phyloP scores from a whole-genome alignment of 176 grass and related monocot genomes.

The Alloteropsis semialata region DNA sequence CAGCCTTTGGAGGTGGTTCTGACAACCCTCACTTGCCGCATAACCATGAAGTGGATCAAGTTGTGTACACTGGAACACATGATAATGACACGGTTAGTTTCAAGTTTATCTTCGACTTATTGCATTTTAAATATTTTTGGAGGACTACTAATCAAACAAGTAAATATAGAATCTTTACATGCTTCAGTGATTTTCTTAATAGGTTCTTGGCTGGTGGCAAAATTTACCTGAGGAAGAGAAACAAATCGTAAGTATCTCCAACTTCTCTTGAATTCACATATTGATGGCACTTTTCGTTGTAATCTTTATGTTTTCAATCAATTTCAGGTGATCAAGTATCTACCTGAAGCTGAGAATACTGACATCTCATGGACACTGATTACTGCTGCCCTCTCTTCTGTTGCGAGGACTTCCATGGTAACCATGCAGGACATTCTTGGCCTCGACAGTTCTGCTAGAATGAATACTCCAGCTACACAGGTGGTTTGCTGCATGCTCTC shows the following conservation, averaged over 20 bases:
- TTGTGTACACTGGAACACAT: conserved; percentile 97
- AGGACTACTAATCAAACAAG: not conserved
- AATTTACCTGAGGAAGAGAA: conserved; percentile 70
- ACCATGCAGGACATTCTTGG: conserved; percentile 78
- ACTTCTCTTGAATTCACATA: not conserved
- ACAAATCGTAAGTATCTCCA: conserved; percentile 45
- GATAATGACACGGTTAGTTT: conserved; percentile 89
- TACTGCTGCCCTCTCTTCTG: conserved; percentile 54
- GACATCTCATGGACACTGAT: conserved; percentile 70
- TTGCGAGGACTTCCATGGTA: conserved; percentile 67
- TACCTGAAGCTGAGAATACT: conserved; percentile 35
- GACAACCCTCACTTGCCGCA: conserved; percentile 87
- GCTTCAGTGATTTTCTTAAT: not conserved
- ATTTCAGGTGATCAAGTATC: conserved; percentile 66
- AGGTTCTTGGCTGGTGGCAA: conserved; percentile 88
- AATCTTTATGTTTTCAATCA: conserved; percentile 13
- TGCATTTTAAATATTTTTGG: not conserved
- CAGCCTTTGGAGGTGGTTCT: conserved; percentile 81
- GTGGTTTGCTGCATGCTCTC: too few relatives aligned
- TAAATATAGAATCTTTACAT: not conserved
- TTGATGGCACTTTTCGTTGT: not conserved
- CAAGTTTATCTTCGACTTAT: not conserved
- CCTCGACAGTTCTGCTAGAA: conserved; percentile 66
- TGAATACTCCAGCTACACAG: conserved; percentile 89
- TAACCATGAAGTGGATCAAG: conserved; percentile 95